phyloP scores from a whole-genome alignment of 345 rosid species.

The Xanthoceras sorbifolium region DNA sequence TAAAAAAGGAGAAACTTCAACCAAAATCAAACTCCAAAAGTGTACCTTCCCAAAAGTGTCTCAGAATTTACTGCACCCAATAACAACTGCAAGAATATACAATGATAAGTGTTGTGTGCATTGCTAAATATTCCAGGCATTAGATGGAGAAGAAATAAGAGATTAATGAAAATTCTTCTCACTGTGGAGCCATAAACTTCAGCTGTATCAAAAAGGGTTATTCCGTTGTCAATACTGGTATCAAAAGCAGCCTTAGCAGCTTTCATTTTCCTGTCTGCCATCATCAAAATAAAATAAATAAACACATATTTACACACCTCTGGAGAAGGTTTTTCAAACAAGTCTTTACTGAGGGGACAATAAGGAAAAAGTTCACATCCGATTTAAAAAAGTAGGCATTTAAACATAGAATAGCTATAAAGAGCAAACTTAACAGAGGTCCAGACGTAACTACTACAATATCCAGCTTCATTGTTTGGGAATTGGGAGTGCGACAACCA shows the following conservation, averaged over 20 bases:
- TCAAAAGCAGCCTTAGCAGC: conserved; percentile 87
- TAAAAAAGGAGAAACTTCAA: background rate
- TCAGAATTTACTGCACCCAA: conserved; percentile 86
- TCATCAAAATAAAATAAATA: conserved; percentile 12
- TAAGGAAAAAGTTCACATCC: background rate
- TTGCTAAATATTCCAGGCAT: background rate
- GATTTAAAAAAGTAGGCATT: background rate
- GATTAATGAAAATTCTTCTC: conserved; percentile 19
- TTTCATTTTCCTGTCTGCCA: conserved; percentile 77
- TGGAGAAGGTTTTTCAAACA: background rate
- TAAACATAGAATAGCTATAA: background rate
- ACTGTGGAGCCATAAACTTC: conserved; percentile 94
- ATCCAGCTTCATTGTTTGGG: background rate
- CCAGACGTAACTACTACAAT: background rate
- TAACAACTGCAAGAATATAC: conserved; percentile 49
- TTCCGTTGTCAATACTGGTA: conserved; percentile 66
- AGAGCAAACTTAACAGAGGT: background rate
- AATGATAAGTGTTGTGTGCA: background rate
- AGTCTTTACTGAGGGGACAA: background rate
- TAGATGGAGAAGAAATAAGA: background rate
- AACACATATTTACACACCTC: no score
- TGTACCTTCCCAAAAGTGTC: conserved; percentile 83
- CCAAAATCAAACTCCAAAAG: conserved; percentile 8
- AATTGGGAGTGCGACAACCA: background rate
- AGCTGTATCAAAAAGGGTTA: conserved; percentile 87